Percentiles rank a stretch among this genome's conserved stretches.
These are phyloP conservation scores for Poa annua DNA, from an alignment of 176 grass and related monocot genomes.

Conservation along the genomic window DNA sequence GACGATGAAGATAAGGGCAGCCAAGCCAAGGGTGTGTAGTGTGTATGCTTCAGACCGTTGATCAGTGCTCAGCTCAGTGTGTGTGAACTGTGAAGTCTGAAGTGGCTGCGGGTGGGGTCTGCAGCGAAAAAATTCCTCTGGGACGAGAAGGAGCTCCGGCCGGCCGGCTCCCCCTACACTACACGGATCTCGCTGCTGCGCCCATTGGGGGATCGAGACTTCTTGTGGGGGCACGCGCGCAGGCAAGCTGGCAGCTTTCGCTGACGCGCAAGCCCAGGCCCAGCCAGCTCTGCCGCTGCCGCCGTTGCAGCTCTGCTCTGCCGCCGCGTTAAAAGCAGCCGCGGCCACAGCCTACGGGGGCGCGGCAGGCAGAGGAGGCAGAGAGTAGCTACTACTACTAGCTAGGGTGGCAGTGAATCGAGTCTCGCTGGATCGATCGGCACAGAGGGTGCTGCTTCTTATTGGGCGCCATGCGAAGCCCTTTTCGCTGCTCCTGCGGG, in stretches of 20 bases:
- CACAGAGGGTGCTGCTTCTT: neutral
- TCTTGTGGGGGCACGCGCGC: slow-evolving; percentile 27
- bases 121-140: slow-evolving; percentile 49
- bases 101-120: slow-evolving; percentile 45
- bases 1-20: too few relatives aligned
- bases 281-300: slow-evolving; percentile 29
- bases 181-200: neutral
- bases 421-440: neutral
- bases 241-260: slow-evolving; percentile 21
- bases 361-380: neutral
- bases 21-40: too few relatives aligned
- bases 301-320: slow-evolving; percentile 37
- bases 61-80: neutral
- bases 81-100: neutral
- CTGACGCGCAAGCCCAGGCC: neutral
- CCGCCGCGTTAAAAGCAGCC: slow-evolving; percentile 38
- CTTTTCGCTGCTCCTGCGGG: slow-evolving; percentile 17
- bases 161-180: neutral
- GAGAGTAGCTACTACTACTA: too few relatives aligned
- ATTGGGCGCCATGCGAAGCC: neutral
- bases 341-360: neutral
- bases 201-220: slow-evolving; percentile 38
- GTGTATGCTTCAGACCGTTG: too few relatives aligned
- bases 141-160: neutral
- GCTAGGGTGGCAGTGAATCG: too few relatives aligned